Base-by-base conservation (phyloP, 2,329 filamentous ascomycete species). In the Aureobasidium mangrovei region DNA sequence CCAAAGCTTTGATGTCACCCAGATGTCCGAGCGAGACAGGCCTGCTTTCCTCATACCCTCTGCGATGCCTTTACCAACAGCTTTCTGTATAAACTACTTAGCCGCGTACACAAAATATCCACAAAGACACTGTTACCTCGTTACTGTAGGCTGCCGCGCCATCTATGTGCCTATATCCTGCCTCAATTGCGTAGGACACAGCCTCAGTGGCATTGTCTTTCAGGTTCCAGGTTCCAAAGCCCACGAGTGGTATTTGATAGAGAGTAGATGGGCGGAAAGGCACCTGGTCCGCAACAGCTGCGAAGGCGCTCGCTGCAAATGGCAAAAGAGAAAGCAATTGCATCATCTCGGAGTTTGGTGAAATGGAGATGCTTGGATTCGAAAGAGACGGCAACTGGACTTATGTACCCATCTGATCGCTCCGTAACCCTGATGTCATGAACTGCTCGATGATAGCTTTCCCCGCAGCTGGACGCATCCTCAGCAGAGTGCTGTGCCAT, bases 91-190 rank as follows among this genome's bases (percentile, higher is more conserved):
- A 4, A 24, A 26, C 35, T 49, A 31, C 39, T 24, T n/a, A 32
- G 3, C 7, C 18, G 18, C 40, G 36, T 33, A 10, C 7, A 8
- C 3, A 24, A 4, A 28, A n/a, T 9, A 39, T 12, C 24, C 4
- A 10, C 7, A 7, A 31, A 18, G 4, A 6, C 35, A 40, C 26
- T 6, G 4, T 24, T 40, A 52, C 47, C 18, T 77, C 71, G 56
- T 75, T 76, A 4, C 63, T 60, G 53, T 76, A 76, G 9, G 65
- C 65, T 12, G 68, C 68, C 1, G 75, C 75, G 27, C 69, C 70
- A 62, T 80, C 77, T 57, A 80, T 75, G 63, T 79, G 77, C 12
- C 74, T 70, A 63, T 79, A 80, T n/a, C 77, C 77, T 41, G 69
- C 62, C 42, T 75, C 69, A 31, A 78, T 67, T 4, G 69, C 69